These are phyloP conservation scores for Serendipita sp. DNA, from an alignment of 768 basidiomycete species.

Conservation along the genomic window DNA sequence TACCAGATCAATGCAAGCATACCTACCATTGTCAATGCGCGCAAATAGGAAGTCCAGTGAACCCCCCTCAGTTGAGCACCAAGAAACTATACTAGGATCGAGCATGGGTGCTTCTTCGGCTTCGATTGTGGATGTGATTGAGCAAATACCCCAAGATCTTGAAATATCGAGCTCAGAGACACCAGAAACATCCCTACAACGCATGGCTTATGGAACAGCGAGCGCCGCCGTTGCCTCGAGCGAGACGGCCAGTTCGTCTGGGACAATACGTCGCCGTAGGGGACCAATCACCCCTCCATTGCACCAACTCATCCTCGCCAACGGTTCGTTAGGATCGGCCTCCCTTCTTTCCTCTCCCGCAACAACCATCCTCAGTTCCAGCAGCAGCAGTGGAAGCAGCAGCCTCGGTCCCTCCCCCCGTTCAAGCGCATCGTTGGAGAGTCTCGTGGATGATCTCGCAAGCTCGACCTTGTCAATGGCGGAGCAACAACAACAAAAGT, in stretches of 20 bases:
- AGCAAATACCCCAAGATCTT: not conserved
- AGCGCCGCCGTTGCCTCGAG: too few species aligned
- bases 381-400: not conserved
- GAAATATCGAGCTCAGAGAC: not conserved
- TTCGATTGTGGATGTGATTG: not conserved
- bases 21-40: slow-evolving; percentile 1
- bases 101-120: not conserved
- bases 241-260: not conserved
- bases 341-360: not conserved
- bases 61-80: not conserved
- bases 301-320: slow-evolving; percentile 2
- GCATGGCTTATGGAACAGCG: too few species aligned
- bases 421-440: not conserved
- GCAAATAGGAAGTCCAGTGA: not conserved
- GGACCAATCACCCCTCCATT: not conserved
- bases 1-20: not conserved
- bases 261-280: not conserved
- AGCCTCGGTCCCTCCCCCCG: not conserved
- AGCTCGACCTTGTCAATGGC: not conserved
- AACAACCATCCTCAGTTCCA: not conserved
- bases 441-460: slow-evolving; percentile 1
- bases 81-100: not conserved
- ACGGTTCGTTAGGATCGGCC: not conserved
- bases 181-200: too few species aligned
- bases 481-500: not conserved